Conservation (phyloP, 2,329 filamentous ascomycete genomes). For the Penicillium expansum region DNA sequence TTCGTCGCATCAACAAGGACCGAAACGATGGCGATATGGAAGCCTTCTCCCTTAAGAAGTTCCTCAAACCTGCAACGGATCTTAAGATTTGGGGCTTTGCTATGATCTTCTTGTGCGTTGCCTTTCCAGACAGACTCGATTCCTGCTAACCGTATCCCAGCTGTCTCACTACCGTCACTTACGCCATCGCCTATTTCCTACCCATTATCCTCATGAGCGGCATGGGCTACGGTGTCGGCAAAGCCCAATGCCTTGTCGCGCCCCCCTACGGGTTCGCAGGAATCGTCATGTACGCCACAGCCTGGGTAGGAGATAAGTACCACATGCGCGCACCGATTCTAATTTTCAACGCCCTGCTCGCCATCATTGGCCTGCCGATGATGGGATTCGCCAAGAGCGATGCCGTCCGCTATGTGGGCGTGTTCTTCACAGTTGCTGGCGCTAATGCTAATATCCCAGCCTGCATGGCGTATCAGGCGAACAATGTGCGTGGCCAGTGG, state of each 20-base stretch:
- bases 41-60: conserved; percentile 49
- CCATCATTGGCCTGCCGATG: conserved; percentile 67
- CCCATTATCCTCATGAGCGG: conserved; percentile 66
- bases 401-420: conserved; percentile 66
- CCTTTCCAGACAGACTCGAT: background rate
- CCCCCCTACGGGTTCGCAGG: conserved; percentile 67
- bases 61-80: conserved; percentile 49
- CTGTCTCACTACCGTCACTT: conserved; percentile 69
- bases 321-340: conserved; percentile 65
- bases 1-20: conserved; percentile 53
- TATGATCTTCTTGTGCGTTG: conserved; percentile 46
- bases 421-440: conserved; percentile 73
- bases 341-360: conserved; percentile 62
- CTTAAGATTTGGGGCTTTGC: conserved; percentile 57
- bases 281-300: conserved; percentile 58
- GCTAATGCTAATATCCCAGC: conserved; percentile 75
- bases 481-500: conserved; percentile 86
- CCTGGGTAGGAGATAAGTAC: conserved; percentile 65
- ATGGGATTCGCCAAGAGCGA: conserved; percentile 64
- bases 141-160: conserved; percentile 43
- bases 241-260: conserved; percentile 68
- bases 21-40: conserved; percentile 52
- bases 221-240: conserved; percentile 63
- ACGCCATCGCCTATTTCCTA: conserved; percentile 75
- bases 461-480: conserved; percentile 76